phyloP scores from a whole-genome alignment of 2,329 filamentous ascomycete genomes.

The Aulographum hederae region DNA sequence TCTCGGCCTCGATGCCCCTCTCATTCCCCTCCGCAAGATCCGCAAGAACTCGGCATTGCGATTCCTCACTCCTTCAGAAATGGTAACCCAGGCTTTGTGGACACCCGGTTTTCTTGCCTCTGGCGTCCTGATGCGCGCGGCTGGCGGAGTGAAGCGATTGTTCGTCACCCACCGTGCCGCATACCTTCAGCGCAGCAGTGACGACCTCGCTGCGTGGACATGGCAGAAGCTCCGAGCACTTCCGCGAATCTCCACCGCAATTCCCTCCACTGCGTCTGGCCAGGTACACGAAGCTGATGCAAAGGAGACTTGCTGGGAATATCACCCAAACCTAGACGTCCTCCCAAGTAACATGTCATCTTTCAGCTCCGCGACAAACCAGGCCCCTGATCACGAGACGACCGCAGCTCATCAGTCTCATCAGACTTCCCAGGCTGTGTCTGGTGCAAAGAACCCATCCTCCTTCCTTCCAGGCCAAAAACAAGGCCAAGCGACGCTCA shows the following conservation, averaged over 20 bases:
- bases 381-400: neutral
- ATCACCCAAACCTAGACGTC: constrained; percentile 46
- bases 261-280: neutral
- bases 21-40: constrained; percentile 61
- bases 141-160: constrained; percentile 41
- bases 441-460: neutral
- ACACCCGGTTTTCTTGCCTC: constrained; percentile 51
- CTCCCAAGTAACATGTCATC: constrained; percentile 4
- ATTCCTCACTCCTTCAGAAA: constrained; percentile 52
- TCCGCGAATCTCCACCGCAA: constrained; percentile 34
- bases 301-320: constrained; percentile 48
- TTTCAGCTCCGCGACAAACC: constrained; percentile 1
- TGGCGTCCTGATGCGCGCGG: constrained; percentile 54
- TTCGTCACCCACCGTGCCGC: constrained; percentile 61
- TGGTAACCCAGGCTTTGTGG: constrained; percentile 57
- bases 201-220: constrained; percentile 41
- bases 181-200: constrained; percentile 45
- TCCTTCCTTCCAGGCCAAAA: neutral
- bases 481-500: neutral
- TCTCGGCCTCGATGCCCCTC: constrained; percentile 45
- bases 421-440: neutral
- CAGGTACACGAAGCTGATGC: constrained; percentile 40
- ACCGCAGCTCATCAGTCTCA: neutral
- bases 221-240: constrained; percentile 53
- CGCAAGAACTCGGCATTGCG: constrained; percentile 55